Evolutionary conservation across 2,329 filamentous ascomycete species (phyloP).

Genomic region (Dactylellina drechsleri): DNA sequence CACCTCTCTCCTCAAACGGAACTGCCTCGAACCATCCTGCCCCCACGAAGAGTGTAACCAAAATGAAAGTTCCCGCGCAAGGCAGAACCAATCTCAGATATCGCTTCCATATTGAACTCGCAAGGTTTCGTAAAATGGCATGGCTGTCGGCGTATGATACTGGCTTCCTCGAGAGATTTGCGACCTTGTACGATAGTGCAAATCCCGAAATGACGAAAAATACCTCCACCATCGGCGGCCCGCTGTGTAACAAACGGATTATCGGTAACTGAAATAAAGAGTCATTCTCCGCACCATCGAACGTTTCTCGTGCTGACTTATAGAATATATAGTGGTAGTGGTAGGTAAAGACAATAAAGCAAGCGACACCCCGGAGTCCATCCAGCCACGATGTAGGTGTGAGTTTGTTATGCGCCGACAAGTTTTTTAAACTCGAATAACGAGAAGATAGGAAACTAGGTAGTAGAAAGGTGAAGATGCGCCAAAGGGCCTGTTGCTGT

Average conservation of each 20-base stretch:
- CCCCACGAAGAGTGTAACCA: conserved; percentile 16
- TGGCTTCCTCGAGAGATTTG: conserved; percentile 2
- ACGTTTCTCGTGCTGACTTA: conserved; percentile 10
- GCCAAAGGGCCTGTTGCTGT: neutral
- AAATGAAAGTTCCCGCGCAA: conserved; percentile 24
- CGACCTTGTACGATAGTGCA: conserved; percentile 33
- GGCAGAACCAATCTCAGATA: conserved; percentile 33
- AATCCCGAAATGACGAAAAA: conserved; percentile 50
- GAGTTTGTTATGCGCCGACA: conserved; percentile 6
- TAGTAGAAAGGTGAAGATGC: conserved; percentile 11
- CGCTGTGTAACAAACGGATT: conserved; percentile 34
- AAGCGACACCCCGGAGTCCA: conserved; percentile 40
- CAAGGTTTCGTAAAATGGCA: conserved; percentile 18
- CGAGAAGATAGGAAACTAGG: conserved; percentile 38
- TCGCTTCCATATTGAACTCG: conserved; percentile 34
- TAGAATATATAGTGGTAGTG: conserved; percentile 33
- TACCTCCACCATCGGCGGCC: conserved; percentile 32
- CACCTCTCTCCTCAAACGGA: conserved; percentile 9
- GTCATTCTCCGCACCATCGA: conserved; percentile 5
- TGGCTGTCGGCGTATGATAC: conserved; percentile 16
- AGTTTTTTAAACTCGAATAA: conserved; percentile 19
- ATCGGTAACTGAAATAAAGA: conserved; percentile 24
- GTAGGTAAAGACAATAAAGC: conserved; percentile 38
- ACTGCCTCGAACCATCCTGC: conserved; percentile 38
- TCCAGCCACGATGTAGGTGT: conserved; percentile 49